Evolutionary conservation across 441 rosid species (phyloP).

Genomic region (Biscutella laevigata): DNA sequence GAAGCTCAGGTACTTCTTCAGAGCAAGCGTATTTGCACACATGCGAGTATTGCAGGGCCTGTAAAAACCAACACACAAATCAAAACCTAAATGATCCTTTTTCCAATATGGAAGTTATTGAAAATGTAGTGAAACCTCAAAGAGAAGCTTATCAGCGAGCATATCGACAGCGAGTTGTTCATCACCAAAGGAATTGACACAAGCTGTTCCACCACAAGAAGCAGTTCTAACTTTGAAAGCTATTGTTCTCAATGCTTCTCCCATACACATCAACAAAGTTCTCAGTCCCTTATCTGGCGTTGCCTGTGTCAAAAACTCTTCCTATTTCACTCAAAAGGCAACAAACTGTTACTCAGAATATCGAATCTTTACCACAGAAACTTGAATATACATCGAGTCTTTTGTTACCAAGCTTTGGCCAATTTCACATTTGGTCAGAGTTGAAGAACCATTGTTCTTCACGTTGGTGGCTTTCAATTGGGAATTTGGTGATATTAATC

Average conservation of each 20-base stretch:
- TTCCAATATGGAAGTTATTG: background rate
- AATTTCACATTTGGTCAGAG: conserved; percentile 65
- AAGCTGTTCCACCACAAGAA: conserved; percentile 94
- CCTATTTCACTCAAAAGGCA: conserved; percentile 32
- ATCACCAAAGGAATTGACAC: conserved; percentile 84
- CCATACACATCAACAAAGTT: conserved; percentile 76
- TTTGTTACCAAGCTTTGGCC: conserved; percentile 78
- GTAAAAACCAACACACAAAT: conserved; percentile 1
- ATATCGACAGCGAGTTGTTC: conserved; percentile 96
- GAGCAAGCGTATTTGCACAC: conserved; percentile 92
- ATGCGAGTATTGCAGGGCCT: conserved; percentile 86
- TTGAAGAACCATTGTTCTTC: conserved; percentile 43
- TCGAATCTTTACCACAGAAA: background rate
- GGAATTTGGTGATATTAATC: conserved; percentile 46
- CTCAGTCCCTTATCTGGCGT: conserved; percentile 70
- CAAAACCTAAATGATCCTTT: background rate
- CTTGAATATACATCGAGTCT: background rate
- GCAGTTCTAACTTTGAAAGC: conserved; percentile 90
- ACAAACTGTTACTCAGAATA: background rate
- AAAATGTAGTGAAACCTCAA: conserved; percentile 50
- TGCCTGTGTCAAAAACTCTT: conserved; percentile 76
- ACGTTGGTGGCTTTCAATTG: conserved; percentile 41
- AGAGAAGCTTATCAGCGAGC: conserved; percentile 87
- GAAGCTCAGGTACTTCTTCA: conserved; percentile 91
- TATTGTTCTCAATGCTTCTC: conserved; percentile 89